phyloP scores from a whole-genome alignment of 352 stramenopile species.

The Phytophthora rubi region DNA sequence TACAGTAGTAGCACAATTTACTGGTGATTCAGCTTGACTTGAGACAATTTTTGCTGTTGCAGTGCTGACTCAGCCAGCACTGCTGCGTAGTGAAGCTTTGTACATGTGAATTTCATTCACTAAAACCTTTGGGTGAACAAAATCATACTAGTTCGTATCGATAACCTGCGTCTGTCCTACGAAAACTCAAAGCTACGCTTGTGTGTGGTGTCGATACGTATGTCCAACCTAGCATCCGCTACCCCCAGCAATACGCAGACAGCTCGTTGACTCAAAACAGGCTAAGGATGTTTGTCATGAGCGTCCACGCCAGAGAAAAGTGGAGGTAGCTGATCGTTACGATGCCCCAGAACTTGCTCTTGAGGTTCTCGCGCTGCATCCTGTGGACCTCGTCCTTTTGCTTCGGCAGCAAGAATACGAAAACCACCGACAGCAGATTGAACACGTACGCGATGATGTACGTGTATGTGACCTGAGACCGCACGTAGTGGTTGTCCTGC shows the following conservation, averaged over 20 bases:
- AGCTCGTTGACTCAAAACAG: conserved; percentile 57
- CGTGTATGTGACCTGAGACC: conserved; percentile 50
- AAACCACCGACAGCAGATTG: conserved; percentile 49
- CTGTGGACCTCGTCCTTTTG: conserved; percentile 57
- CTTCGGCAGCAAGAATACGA: conserved; percentile 46
- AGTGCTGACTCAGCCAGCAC: too few species aligned
- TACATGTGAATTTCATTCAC: too few species aligned
- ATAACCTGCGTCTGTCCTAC: too few species aligned
- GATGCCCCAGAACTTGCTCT: conserved; percentile 43
- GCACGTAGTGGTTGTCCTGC: conserved; percentile 44
- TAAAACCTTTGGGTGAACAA: too few species aligned
- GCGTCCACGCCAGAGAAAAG: conserved; percentile 51
- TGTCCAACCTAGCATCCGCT: conserved; percentile 37
- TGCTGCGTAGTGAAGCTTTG: too few species aligned
- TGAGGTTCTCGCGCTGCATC: conserved; percentile 43
- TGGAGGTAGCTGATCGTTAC: conserved; percentile 40
- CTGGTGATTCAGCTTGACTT: too few species aligned
- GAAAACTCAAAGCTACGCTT: too few species aligned
- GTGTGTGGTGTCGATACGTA: background rate
- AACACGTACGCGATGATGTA: conserved; percentile 58
- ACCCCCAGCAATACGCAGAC: conserved; percentile 55
- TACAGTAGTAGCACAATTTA: too few species aligned
- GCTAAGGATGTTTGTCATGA: conserved; percentile 70
- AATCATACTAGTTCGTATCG: too few species aligned
- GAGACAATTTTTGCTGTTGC: too few species aligned